A percentile compares a stretch with the other conserved stretches of the same genome.
Conservation (phyloP, 2,329 filamentous ascomycete species). For the Colletotrichum filicis region DNA sequence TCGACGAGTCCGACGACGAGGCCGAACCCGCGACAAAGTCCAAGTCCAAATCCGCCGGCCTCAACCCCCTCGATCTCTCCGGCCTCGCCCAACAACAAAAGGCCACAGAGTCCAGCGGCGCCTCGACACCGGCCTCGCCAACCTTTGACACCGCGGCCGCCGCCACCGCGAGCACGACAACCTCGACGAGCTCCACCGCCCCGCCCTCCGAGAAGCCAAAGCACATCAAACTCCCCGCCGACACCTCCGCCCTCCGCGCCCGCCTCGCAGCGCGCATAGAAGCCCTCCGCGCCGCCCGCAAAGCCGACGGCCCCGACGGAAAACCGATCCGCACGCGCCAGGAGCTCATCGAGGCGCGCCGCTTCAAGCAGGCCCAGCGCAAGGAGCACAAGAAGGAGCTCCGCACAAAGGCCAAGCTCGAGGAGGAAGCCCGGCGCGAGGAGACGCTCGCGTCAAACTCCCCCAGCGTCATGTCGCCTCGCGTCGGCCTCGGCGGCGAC, state of each 20-base stretch:
- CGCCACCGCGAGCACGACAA: slow-evolving; percentile 65
- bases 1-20: slow-evolving; percentile 8
- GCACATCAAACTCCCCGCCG: slow-evolving; percentile 73
- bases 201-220: slow-evolving; percentile 71
- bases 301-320: slow-evolving; percentile 86
- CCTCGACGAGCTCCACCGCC: slow-evolving; percentile 76
- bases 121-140: slow-evolving; percentile 63
- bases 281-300: slow-evolving; percentile 84
- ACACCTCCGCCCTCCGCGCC: slow-evolving; percentile 79
- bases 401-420: slow-evolving; percentile 79
- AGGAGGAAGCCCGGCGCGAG: slow-evolving; percentile 77
- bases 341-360: slow-evolving; percentile 89
- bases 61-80: slow-evolving; percentile 41
- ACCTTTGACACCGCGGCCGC: slow-evolving; percentile 65
- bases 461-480: slow-evolving; percentile 67
- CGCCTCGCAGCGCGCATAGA: slow-evolving; percentile 87
- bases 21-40: slow-evolving; percentile 3
- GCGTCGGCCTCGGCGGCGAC: slow-evolving; percentile 53
- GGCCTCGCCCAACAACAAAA: slow-evolving; percentile 42
- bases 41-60: slow-evolving; percentile 17
- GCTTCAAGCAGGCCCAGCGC: slow-evolving; percentile 87
- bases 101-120: slow-evolving; percentile 56
- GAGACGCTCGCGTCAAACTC: slow-evolving; percentile 72
- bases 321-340: slow-evolving; percentile 86
- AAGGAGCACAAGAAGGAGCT: slow-evolving; percentile 91